phyloP scores from a whole-genome alignment of 2,329 filamentous ascomycete genomes.

The Pyrenochaeta sp. region DNA sequence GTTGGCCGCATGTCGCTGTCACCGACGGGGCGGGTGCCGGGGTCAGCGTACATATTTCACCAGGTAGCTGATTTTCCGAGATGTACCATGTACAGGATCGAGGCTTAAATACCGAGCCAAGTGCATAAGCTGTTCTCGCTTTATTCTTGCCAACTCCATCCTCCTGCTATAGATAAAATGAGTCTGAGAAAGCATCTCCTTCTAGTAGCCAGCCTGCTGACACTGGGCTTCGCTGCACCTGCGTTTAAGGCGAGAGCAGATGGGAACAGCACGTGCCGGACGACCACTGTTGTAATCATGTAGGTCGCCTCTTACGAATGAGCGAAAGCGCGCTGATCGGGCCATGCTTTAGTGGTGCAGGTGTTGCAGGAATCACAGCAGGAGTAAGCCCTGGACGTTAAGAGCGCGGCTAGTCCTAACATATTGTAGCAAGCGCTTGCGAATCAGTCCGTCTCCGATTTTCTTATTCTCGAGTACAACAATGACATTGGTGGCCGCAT shows the following conservation, averaged over 20 bases:
- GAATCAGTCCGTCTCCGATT: constrained; percentile 69
- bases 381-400: constrained; percentile 53
- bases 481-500: constrained; percentile 70
- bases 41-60: background rate
- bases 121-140: background rate
- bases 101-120: constrained; percentile 7
- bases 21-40: background rate
- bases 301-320: constrained; percentile 10
- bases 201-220: constrained; percentile 7
- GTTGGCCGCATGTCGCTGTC: background rate
- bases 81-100: background rate
- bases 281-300: constrained; percentile 46
- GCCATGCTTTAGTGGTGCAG: constrained; percentile 58
- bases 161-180: constrained; percentile 4
- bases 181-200: constrained; percentile 7
- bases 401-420: background rate
- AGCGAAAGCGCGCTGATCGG: background rate
- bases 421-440: constrained; percentile 62
- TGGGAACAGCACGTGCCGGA: constrained; percentile 38
- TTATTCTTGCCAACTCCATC: background rate
- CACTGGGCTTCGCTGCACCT: constrained; percentile 24
- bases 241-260: constrained; percentile 17
- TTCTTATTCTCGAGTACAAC: constrained; percentile 71
- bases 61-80: background rate
- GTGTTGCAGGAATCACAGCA: constrained; percentile 70